Percentiles rank a stretch among this genome's conserved stretches.
phyloP scores from a whole-genome alignment of 2,329 filamentous ascomycete species.

The Sordariomycetes sp. region DNA sequence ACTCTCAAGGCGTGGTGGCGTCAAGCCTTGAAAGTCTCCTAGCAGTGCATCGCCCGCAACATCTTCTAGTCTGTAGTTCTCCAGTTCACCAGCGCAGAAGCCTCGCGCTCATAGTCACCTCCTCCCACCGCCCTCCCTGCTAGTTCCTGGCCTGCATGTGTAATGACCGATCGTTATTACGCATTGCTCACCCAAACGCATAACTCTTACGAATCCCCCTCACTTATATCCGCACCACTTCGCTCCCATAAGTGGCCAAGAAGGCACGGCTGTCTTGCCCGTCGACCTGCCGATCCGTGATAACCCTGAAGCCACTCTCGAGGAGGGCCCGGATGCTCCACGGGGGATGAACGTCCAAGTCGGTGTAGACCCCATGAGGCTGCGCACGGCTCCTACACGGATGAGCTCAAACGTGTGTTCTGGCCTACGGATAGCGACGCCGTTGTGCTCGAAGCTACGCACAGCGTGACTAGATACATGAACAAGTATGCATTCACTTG shows the following conservation, averaged over 20 bases:
- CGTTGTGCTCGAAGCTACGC: conserved; percentile 8
- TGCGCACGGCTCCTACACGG: conserved; percentile 9
- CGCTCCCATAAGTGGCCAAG: conserved; percentile 3
- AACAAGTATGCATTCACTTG: not conserved
- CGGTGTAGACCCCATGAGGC: conserved; percentile 11
- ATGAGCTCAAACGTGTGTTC: conserved; percentile 13
- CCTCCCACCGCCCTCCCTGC: too few species aligned
- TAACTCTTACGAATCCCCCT: too few species aligned
- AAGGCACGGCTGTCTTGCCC: conserved; percentile 11
- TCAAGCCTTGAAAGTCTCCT: too few species aligned
- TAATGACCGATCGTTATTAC: too few species aligned
- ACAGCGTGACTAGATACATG: too few species aligned
- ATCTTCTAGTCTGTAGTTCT: too few species aligned
- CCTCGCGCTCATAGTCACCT: too few species aligned
- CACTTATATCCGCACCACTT: too few species aligned
- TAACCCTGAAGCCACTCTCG: conserved; percentile 8
- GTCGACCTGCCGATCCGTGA: conserved; percentile 8
- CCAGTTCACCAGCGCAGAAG: too few species aligned
- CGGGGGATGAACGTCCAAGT: conserved; percentile 10
- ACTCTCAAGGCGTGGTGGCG: not conserved
- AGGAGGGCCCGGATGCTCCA: conserved; percentile 7
- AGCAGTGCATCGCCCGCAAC: too few species aligned
- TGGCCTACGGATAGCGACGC: conserved; percentile 6
- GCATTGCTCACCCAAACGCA: too few species aligned
- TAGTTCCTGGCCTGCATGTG: too few species aligned